Evolutionary conservation across 768 basidiomycete genomes (phyloP).

Genomic region (Nidula microcarpa): DNA sequence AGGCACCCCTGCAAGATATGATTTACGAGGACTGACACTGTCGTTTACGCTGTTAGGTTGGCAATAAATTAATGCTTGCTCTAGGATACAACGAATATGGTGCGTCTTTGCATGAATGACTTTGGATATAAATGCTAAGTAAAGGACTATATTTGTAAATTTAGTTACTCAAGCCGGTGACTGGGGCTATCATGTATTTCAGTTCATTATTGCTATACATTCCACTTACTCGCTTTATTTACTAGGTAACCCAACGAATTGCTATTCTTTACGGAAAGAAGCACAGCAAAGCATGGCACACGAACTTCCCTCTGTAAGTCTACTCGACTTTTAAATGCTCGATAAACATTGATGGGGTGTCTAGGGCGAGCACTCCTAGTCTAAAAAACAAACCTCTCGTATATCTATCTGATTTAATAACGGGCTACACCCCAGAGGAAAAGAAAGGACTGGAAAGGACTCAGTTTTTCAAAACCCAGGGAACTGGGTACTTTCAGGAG

Average conservation of each 20-base stretch:
- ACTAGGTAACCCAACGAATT: not conserved
- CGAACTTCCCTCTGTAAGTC: not conserved
- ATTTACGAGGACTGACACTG: too few relatives aligned
- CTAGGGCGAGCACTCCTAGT: constrained; percentile 13
- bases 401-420: constrained; percentile 21
- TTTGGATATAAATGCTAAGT: not conserved
- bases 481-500: constrained; percentile 31
- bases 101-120: constrained; percentile 8
- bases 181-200: constrained; percentile 35
- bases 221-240: not conserved
- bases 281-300: not conserved
- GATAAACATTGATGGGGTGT: not conserved
- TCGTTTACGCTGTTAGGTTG: too few relatives aligned
- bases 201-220: not conserved
- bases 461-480: constrained; percentile 19
- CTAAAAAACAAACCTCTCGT: constrained; percentile 19
- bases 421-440: constrained; percentile 24
- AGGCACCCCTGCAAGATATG: too few relatives aligned
- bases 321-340: not conserved
- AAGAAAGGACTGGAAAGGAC: constrained; percentile 25
- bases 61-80: too few relatives aligned
- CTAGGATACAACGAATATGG: constrained; percentile 52
- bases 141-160: not conserved
- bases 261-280: not conserved
- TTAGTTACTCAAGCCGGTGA: constrained; percentile 47